Base-by-base conservation (phyloP, 2,329 filamentous ascomycete species). In the Aspergillus proliferans region DNA sequence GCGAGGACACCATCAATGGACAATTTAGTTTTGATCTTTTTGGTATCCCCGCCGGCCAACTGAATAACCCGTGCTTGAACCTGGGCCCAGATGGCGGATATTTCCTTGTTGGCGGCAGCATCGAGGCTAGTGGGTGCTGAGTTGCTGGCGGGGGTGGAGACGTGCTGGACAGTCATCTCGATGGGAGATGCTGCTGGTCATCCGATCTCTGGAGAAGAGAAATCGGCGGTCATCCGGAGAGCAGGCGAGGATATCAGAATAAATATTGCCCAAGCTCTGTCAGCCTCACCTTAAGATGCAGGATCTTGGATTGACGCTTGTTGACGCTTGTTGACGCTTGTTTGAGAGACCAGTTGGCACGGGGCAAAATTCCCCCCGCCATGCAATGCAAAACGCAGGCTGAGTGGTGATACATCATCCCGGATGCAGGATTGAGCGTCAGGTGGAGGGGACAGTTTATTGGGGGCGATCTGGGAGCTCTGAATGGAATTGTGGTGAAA, bases 61-160 rank as follows among this genome's bases (percentile, higher is more conserved):
- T 56, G 51, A 28, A 54, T 33, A 41, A 56, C 52, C 10, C 53
- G 49, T 3, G 43, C 53, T 36, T 56, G 51, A 3, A 56, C 53
- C 38, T 56, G 53, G 18, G 47, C 26, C 53, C 53, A 56, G 15
- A 54, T 52, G 4, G 47, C 46, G 14, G 41, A 45, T 18, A 56
- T 54, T 26, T 56, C 53, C 26, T 47, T 40, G 30, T 54, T 56
- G 22, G 26, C 42, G 18, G 34, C 34, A 36, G 34, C 34, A 36
- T 36, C 34, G 15, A 36, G 34, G 34, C 34, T 18, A 18, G 14
- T 7, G 34, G 34, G 34, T n/a, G 34, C 5, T 36, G 34, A 36
- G 8, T 18, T 36, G 34, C 34, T 36, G 15, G 34, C 34, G 14
- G 15, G 34, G n/a, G 15, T n/a, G 15, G 14, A 18, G 15, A 36